Base-by-base conservation (phyloP, 2,329 filamentous ascomycete species). In the Fusarium oxysporum region DNA sequence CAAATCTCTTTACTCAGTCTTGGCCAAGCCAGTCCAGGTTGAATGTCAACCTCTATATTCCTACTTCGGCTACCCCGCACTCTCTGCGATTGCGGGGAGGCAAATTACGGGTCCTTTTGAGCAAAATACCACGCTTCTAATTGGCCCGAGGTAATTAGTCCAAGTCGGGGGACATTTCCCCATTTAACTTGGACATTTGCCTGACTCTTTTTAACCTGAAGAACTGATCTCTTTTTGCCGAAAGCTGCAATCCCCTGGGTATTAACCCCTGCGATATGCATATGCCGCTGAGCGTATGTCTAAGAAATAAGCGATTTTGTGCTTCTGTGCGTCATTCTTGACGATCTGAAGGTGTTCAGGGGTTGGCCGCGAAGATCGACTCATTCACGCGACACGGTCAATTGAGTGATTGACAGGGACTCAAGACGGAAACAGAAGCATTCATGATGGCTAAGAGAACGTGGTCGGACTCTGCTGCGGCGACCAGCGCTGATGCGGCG, bases 381-480 rank as follows among this genome's bases (percentile, higher is more conserved):
- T 51, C 50, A 56, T 59, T 54, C n/a, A 47, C 56, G 50, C 44
- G 54, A 57, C 44, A 35, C 38, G 23, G 11, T 12, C 19, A 30
- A 44, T 55, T 16, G n/a, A 23, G 32, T 63, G 41, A 45, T 54
- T 45, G 17, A 28, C 35, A 41, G 37, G 6, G 33, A 54, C 38
- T 32, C 14, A 10, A 21, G 10, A 5, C 4, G 48, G 11, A 6
- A 30, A 8, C 25, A 19, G 14, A 17, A 45, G 8, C 8, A 30
- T n/a, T 9, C 38, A 32, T 30, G 41, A 77, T 77, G 75, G 75
- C 75, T 6, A 77, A 77, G 40, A 33, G 75, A 75, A 73, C 75
- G 44, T 77, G 75, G 75, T 77, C 73, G 23, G 75, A 77, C 21
- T 77, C 75, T 4, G 64, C 71, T 41, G 71, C 48, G 19, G 51